Base-by-base conservation (phyloP, 768 basidiomycete species). In the Austroboletus festivus region DNA sequence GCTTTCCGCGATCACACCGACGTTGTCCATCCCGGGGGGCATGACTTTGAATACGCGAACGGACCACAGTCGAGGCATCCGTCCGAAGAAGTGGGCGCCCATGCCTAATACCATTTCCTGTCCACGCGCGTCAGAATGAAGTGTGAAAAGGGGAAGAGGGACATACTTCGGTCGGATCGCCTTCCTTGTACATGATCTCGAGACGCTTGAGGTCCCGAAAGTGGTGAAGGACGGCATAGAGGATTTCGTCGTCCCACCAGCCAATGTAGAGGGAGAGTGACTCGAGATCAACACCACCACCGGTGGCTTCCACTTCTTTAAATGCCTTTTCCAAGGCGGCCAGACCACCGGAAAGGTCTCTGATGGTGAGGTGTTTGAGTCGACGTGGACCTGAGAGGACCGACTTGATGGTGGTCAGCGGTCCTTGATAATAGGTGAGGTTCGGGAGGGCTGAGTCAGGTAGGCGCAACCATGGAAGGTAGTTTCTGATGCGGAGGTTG, bases 221-320 rank as follows among this genome's bases (percentile, higher is more conserved):
- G 33, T 73, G 65, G 38, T 63, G 58, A n/a, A 64, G 63, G 20
- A 75, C 54, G 5, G 73, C 74, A 33, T 73, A 67, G 18, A 78
- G 54, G 8, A 77, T 67, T 52, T 78, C 76, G 35, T 72, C 64
- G 48, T 77, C 75, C 77, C 77, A 78, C 44, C 61, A 60, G 31
- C 68, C 62, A n/a, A 69, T 50, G 38, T 73, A 69, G 10, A 71
- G 56, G 23, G 72, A 59, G 13, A 69, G 54, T 0, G 52, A 50
- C n/a, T 68, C 68, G 15, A 73, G 57, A 2, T 49, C 46, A 1
- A 48, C 30, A n/a, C 66, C 54, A 10, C 34, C 30, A 0, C 53
- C 58, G 6, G 30, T 26, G 1, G 45, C 38, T 19, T 67, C 65
- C 19, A 64, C 50, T 10, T 67, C 62, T 16, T 48, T 60, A 5